Percentiles rank a stretch among this genome's conserved stretches.
phyloP scores from a whole-genome alignment of 225 moss, liverwort and hornwort species.

The Ulota crispa region DNA sequence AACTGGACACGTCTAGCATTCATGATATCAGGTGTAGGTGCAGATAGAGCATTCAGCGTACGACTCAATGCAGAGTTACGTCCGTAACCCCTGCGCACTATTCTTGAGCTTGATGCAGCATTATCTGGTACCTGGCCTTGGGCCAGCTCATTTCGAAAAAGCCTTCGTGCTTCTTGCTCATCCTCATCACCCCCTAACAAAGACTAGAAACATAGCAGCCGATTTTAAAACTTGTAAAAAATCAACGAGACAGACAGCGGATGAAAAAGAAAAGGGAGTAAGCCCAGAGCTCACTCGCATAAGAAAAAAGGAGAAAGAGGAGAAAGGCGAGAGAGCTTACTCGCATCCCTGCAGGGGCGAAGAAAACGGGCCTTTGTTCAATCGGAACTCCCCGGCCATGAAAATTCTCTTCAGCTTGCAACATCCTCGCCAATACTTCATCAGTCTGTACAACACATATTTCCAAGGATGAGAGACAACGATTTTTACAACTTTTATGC shows the following conservation, averaged over 20 bases:
- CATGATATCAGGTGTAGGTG: constrained; percentile 38
- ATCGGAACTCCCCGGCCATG: constrained; percentile 43
- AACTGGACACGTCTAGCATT: constrained; percentile 53
- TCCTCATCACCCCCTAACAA: constrained; percentile 52
- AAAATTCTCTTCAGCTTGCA: constrained; percentile 75
- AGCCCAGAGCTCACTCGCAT: constrained; percentile 2
- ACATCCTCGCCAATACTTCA: constrained; percentile 60
- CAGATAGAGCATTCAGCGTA: constrained; percentile 35
- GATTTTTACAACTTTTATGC: no score
- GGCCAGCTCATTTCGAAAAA: constrained; percentile 40
- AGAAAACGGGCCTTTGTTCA: constrained; percentile 41
- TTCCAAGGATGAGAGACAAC: background rate
- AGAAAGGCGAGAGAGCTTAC: constrained; percentile 32
- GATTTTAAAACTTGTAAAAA: background rate
- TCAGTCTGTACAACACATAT: constrained; percentile 50
- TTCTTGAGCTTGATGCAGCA: constrained; percentile 58
- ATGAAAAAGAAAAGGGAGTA: background rate
- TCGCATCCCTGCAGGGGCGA: constrained; percentile 39
- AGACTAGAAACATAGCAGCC: constrained; percentile 36
- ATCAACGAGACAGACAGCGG: constrained; percentile 1
- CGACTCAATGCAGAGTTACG: constrained; percentile 43
- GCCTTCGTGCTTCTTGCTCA: constrained; percentile 52
- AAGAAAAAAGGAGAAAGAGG: background rate
- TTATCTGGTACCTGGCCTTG: constrained; percentile 34
- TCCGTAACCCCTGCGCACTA: constrained; percentile 45